Evolutionary conservation across 148 eudicot species (phyloP).

Genomic region (Chenopodium berlandieri): DNA sequence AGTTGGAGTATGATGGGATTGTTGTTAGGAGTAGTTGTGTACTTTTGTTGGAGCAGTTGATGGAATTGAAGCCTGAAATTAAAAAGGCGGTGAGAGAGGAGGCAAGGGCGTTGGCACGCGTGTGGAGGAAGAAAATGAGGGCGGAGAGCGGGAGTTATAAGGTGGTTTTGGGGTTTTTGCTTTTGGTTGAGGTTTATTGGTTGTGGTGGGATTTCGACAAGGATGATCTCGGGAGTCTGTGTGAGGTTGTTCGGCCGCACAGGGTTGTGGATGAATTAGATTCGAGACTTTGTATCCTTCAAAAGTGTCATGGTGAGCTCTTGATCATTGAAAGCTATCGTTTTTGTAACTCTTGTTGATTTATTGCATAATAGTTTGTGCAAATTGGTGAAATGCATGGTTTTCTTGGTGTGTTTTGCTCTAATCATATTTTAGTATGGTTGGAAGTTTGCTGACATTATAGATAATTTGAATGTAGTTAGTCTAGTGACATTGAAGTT

Average conservation of each 20-base stretch:
- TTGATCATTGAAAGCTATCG: not conserved
- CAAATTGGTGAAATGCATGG: not conserved
- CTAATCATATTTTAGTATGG: not conserved
- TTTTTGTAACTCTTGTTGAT: not conserved
- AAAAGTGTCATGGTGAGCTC: slow-evolving; percentile 1
- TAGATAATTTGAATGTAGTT: not conserved
- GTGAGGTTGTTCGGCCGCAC: slow-evolving; percentile 6
- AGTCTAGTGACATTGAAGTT: not conserved
- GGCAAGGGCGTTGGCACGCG: slow-evolving; percentile 6
- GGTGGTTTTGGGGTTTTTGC: slow-evolving; percentile 12
- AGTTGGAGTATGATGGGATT: not conserved
- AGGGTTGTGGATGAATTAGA: not conserved
- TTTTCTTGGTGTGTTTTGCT: not conserved
- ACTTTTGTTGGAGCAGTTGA: slow-evolving; percentile 16
- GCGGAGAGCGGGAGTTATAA: not conserved
- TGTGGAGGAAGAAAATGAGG: slow-evolving; percentile 8
- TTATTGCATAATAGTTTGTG: not conserved
- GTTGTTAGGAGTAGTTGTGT: slow-evolving; percentile 18
- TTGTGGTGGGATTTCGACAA: not conserved
- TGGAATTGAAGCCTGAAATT: slow-evolving; percentile 11
- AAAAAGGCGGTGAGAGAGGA: slow-evolving; percentile 8
- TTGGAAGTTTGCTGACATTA: not conserved
- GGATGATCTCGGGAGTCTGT: slow-evolving; percentile 4
- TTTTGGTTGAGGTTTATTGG: not conserved
- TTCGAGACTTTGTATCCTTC: not conserved